A percentile compares a stretch with the other conserved stretches of the same genome.
Conservation (phyloP, 495 filamentous ascomycete species). For the Cenococcum geophilum region DNA sequence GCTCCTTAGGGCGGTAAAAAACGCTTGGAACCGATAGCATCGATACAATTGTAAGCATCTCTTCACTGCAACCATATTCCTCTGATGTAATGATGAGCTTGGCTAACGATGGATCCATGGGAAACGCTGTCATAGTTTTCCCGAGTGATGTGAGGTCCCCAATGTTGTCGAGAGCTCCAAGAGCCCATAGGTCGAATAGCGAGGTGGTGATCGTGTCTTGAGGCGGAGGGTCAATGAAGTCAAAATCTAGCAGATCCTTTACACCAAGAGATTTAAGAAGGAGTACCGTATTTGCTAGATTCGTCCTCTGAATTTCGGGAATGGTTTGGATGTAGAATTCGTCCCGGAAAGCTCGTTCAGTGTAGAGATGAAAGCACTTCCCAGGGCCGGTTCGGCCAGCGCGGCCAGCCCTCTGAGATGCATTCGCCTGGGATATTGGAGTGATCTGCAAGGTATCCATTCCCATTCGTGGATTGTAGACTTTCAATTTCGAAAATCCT, state of each 20-base stretch:
- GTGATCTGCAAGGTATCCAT: conserved; percentile 99
- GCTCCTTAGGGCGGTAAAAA: conserved; percentile 96
- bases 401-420: conserved; percentile 85
- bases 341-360: conserved; percentile 89
- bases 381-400: conserved; percentile 94
- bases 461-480: conserved; percentile 97
- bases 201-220: conserved; percentile 98
- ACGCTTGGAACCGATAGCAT: conserved; percentile 97
- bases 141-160: conserved; percentile 86
- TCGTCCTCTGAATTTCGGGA: conserved; percentile 95
- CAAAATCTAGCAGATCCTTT: conserved; percentile 90
- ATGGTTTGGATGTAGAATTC: conserved; percentile 98
- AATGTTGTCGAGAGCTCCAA: conserved; percentile 89
- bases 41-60: conserved; percentile 96
- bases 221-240: conserved; percentile 98
- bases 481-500: conserved; percentile 95
- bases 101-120: conserved; percentile 90
- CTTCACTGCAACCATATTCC: conserved; percentile 88
- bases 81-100: conserved; percentile 88
- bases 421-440: conserved; percentile 95
- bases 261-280: conserved; percentile 93
- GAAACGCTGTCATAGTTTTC: conserved; percentile 91
- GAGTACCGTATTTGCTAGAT: conserved; percentile 88
- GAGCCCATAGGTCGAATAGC: conserved; percentile 95
- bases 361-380: conserved; percentile 91